Evolutionary conservation across 2,329 filamentous ascomycete species (phyloP).

Genomic region (Colletotrichum zoysiae): DNA sequence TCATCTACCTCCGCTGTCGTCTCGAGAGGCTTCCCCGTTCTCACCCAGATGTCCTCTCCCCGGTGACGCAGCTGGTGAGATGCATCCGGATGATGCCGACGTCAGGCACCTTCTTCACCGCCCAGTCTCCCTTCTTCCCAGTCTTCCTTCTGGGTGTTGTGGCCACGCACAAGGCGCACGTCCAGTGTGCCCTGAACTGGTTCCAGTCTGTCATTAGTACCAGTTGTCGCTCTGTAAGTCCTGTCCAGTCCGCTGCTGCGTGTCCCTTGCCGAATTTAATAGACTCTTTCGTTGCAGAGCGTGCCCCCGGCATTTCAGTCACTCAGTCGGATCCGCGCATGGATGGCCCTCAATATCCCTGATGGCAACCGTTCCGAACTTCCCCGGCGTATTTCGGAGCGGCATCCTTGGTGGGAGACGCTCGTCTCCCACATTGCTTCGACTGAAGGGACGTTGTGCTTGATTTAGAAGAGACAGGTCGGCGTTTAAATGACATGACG

Average conservation of each 20-base stretch:
- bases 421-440: constrained; percentile 51
- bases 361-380: constrained; percentile 37
- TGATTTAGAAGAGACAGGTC: constrained; percentile 49
- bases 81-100: constrained; percentile 58
- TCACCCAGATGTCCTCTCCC: constrained; percentile 51
- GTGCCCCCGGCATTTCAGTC: constrained; percentile 54
- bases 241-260: constrained; percentile 16
- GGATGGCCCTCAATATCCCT: constrained; percentile 50
- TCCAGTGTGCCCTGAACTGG: constrained; percentile 50
- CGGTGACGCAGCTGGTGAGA: constrained; percentile 50
- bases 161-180: constrained; percentile 48
- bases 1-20: constrained; percentile 56
- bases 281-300: constrained; percentile 48
- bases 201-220: constrained; percentile 53
- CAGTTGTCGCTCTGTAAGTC: constrained; percentile 56
- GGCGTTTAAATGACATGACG: background rate
- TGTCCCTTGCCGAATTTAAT: background rate
- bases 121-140: constrained; percentile 57
- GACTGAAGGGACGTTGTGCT: constrained; percentile 53
- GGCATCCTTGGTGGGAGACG: constrained; percentile 56
- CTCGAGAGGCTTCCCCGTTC: constrained; percentile 54
- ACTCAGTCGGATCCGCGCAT: constrained; percentile 51
- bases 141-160: constrained; percentile 57
- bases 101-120: constrained; percentile 55
- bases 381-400: constrained; percentile 46